Conservation (phyloP, 768 basidiomycete genomes). For the Leccinum pellstonianum region DNA sequence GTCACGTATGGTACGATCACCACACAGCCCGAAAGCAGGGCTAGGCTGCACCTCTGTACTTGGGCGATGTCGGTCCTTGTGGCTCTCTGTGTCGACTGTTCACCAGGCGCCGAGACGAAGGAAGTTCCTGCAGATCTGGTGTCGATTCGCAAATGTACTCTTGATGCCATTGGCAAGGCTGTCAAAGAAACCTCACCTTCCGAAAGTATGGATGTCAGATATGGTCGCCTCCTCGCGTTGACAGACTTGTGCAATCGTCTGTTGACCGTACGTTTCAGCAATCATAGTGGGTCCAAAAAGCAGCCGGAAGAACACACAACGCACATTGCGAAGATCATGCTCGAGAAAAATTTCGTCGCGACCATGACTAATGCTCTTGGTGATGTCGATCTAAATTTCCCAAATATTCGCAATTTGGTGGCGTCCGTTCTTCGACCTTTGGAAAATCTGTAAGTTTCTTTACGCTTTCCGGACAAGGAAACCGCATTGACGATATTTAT, state of each 20-base stretch:
- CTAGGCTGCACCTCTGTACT: slow-evolving; percentile 64
- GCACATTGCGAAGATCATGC: slow-evolving; percentile 95
- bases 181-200: slow-evolving; percentile 73
- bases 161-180: slow-evolving; percentile 84
- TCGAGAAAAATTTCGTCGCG: slow-evolving; percentile 95
- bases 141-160: slow-evolving; percentile 88
- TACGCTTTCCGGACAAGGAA: neutral
- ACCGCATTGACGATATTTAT: slow-evolving; percentile 13
- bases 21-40: slow-evolving; percentile 55
- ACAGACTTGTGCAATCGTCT: slow-evolving; percentile 87
- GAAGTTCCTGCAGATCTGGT: slow-evolving; percentile 76
- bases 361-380: slow-evolving; percentile 84
- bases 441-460: slow-evolving; percentile 72
- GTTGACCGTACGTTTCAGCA: slow-evolving; percentile 73
- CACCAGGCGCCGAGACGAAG: slow-evolving; percentile 63
- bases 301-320: slow-evolving; percentile 74
- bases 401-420: slow-evolving; percentile 83
- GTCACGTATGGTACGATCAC: slow-evolving; percentile 75
- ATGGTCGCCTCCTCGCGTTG: slow-evolving; percentile 84
- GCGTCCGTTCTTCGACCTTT: slow-evolving; percentile 85
- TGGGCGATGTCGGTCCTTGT: slow-evolving; percentile 91
- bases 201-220: slow-evolving; percentile 69
- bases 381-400: slow-evolving; percentile 95
- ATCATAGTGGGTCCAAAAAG: slow-evolving; percentile 42
- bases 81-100: slow-evolving; percentile 88